Evolutionary conservation across 305 asterid species (phyloP).

Genomic region (Andrographis paniculata): DNA sequence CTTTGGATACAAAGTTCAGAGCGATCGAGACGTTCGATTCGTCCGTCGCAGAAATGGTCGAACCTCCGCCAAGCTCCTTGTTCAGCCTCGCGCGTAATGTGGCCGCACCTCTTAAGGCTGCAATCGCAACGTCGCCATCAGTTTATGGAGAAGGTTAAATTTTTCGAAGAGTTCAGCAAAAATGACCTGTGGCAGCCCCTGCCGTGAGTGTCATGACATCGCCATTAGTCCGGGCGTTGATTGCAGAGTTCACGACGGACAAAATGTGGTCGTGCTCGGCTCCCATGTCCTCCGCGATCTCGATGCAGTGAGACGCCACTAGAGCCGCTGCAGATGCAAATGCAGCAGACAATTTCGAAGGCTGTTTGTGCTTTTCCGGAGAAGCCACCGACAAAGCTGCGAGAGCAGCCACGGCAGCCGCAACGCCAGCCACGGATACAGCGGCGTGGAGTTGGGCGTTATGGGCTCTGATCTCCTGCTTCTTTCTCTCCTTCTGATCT

Average conservation of each 20-base stretch:
- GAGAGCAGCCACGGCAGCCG: constrained; percentile 84
- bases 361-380: constrained; percentile 37
- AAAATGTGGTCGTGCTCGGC: constrained; percentile 67
- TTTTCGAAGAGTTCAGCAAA: not conserved
- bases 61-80: constrained; percentile 43
- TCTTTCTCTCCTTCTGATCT: constrained; percentile 75
- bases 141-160: too few species aligned
- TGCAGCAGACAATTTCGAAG: constrained; percentile 37
- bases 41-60: constrained; percentile 36
- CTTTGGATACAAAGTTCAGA: constrained; percentile 48
- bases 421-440: constrained; percentile 76
- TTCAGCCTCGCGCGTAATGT: constrained; percentile 60
- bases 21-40: constrained; percentile 41
- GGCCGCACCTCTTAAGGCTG: constrained; percentile 81
- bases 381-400: constrained; percentile 45
- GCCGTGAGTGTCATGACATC: constrained; percentile 90
- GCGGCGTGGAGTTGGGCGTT: constrained; percentile 85
- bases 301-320: constrained; percentile 92
- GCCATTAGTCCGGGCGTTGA: constrained; percentile 69
- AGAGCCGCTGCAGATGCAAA: constrained; percentile 86
- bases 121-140: constrained; percentile 7
- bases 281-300: constrained; percentile 83
- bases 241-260: constrained; percentile 60
- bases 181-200: constrained; percentile 77
- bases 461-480: constrained; percentile 73